phyloP scores from a whole-genome alignment of 2,329 filamentous ascomycete genomes.

The Pezizomycotina sp. region DNA sequence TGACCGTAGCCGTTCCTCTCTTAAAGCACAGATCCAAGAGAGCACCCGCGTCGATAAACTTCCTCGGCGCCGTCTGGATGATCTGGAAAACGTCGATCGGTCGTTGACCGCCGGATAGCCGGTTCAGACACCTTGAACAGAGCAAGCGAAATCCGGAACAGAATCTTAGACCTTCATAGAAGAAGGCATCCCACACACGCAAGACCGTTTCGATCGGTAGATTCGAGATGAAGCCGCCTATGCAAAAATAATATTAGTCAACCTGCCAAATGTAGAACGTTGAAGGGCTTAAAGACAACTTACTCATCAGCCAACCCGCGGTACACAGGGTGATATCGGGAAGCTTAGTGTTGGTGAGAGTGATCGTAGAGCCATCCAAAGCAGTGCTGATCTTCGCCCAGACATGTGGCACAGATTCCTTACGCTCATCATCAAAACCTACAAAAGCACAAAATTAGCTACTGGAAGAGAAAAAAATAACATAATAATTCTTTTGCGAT shows the following conservation, averaged over 20 bases:
- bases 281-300: too few species aligned
- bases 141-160: conserved; percentile 78
- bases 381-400: conserved; percentile 80
- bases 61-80: conserved; percentile 70
- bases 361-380: conserved; percentile 37
- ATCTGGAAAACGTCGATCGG: conserved; percentile 91
- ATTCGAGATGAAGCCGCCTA: conserved; percentile 84
- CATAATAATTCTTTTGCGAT: background rate
- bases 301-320: conserved; percentile 97
- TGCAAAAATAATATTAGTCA: too few species aligned
- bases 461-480: too few species aligned
- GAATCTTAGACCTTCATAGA: conserved; percentile 90
- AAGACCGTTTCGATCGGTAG: conserved; percentile 81
- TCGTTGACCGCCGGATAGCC: conserved; percentile 64
- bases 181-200: conserved; percentile 88
- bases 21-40: conserved; percentile 72
- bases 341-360: conserved; percentile 34
- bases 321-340: conserved; percentile 85
- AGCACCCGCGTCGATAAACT: conserved; percentile 62
- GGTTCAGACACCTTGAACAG: conserved; percentile 78
- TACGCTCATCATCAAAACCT: conserved; percentile 66
- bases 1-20: conserved; percentile 62
- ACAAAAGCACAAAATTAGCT: conserved; percentile 3
- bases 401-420: conserved; percentile 63
- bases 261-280: too few species aligned